phyloP scores from a whole-genome alignment of 2,329 filamentous ascomycete species.

The Alternaria postmessia region DNA sequence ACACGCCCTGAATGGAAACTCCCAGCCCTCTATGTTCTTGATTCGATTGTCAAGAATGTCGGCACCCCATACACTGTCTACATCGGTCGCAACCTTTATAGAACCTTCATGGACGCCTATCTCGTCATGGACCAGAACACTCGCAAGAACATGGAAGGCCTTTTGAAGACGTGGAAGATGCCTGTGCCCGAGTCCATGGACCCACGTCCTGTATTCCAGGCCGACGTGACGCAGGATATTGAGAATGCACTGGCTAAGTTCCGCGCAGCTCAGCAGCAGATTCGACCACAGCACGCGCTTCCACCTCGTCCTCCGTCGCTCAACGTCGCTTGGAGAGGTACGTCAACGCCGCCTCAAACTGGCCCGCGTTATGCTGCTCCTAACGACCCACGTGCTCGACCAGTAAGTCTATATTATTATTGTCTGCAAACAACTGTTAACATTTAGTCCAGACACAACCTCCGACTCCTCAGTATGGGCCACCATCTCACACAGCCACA shows the following conservation, averaged over 20 bases:
- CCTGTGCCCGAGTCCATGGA: slow-evolving; percentile 93
- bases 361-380: slow-evolving; percentile 43
- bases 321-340: slow-evolving; percentile 72
- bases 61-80: slow-evolving; percentile 97
- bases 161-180: slow-evolving; percentile 98
- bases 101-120: slow-evolving; percentile 97
- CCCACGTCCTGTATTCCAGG: slow-evolving; percentile 87
- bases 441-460: slow-evolving; percentile 25
- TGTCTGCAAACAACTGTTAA: slow-evolving; percentile 10
- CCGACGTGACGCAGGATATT: slow-evolving; percentile 86
- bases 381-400: slow-evolving; percentile 47
- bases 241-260: slow-evolving; percentile 94
- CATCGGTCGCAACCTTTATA: slow-evolving; percentile 88
- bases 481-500: slow-evolving; percentile 30
- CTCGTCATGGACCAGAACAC: slow-evolving; percentile 83
- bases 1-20: slow-evolving; percentile 88
- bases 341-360: slow-evolving; percentile 72
- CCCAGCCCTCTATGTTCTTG: slow-evolving; percentile 94
- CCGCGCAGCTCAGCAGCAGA: slow-evolving; percentile 66
- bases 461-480: slow-evolving; percentile 37
- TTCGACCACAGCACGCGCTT: slow-evolving; percentile 52
- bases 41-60: slow-evolving; percentile 98
- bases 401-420: slow-evolving; percentile 33
- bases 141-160: slow-evolving; percentile 91
- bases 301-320: slow-evolving; percentile 50